Evolutionary conservation across 129 eudicot genomes (phyloP), one percentile per base, ranked within the genome.

Genomic region (Oenanthe sinensis): DNA sequence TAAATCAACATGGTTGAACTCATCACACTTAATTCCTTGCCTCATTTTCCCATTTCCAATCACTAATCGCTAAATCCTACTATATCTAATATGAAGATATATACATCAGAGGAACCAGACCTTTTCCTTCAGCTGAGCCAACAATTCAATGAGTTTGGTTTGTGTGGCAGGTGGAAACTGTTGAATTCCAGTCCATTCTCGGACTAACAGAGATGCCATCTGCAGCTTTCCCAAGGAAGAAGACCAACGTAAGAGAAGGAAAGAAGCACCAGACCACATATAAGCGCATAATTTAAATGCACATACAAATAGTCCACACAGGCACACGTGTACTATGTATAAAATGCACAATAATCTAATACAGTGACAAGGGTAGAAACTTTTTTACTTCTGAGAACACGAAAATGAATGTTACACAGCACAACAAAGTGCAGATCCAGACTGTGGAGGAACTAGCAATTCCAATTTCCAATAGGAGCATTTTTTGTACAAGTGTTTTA

Each of bases 141-240:
- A 83, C 75, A 88, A 80, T 45, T 95, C 92, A 78, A 88, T 80
- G 83, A 95, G 80, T 87, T 85, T 90, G 20, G 88, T 87, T 82
- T 90, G 98, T 39, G 97, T 95, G 36, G 97, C 97, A 42, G 91
- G 85, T 63, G 98, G 98, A 85, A 95, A 91, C 81, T 88, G 90
- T 80, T 95, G 95, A 82, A 95, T 85, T 75, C 97, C 96, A 73
- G 77, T 85, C 98, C 98, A 95, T 81, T 95, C 98, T 78, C 91
- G 89, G 65, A 82, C 80, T 40, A 87, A 28, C 71, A 84, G 93
- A 24, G 85, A 73, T 15, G 96, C 95, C 98, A 93, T 93, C 37
- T 81, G 26, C 6, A 28, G 70, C 81, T 81, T 77, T 20, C 11
- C 4, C 70, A 71, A 12, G 71, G 15, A 45, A 74, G 19, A 71